Percentiles rank a stretch among this genome's conserved stretches.
Evolutionary conservation across 23 red algal species (phyloP).

Genomic region (Gracilaria vermiculophylla): DNA sequence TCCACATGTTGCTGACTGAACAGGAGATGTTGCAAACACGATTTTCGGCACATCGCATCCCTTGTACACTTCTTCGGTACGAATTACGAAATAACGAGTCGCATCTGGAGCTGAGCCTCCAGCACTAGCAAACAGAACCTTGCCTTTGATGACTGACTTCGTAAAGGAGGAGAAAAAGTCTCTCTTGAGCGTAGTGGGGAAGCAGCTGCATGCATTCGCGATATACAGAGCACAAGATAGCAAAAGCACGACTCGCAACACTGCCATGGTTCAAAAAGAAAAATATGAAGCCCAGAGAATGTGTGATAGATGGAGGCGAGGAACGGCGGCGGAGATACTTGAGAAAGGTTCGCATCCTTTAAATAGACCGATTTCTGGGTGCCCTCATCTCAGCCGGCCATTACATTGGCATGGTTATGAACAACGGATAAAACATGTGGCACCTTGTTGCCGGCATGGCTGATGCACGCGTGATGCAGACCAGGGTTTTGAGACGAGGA

Average conservation of each 20-base stretch:
- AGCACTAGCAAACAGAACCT: background rate
- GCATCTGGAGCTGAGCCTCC: background rate
- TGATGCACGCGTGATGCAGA: too few species aligned
- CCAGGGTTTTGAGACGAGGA: too few species aligned
- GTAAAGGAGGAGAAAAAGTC: background rate
- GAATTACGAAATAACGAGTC: background rate
- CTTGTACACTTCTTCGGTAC: background rate
- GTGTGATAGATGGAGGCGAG: too few species aligned
- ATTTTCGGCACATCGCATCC: background rate
- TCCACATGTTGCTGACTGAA: conserved; percentile 22
- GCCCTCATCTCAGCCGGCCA: too few species aligned
- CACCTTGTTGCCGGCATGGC: too few species aligned
- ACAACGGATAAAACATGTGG: too few species aligned
- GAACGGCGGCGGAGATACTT: too few species aligned
- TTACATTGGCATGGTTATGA: too few species aligned
- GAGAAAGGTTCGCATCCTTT: too few species aligned
- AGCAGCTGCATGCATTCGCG: background rate
- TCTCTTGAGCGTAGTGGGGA: background rate
- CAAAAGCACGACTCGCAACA: background rate
- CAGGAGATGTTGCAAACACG: background rate
- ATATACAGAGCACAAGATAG: background rate
- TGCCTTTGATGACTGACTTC: background rate
- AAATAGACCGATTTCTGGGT: too few species aligned
- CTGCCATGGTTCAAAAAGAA: too few species aligned
- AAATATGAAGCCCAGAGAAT: too few species aligned